A percentile compares a stretch with the other conserved stretches of the same genome.
Conservation (phyloP, 2,329 filamentous ascomycete genomes). For the Esteya vermicola region DNA sequence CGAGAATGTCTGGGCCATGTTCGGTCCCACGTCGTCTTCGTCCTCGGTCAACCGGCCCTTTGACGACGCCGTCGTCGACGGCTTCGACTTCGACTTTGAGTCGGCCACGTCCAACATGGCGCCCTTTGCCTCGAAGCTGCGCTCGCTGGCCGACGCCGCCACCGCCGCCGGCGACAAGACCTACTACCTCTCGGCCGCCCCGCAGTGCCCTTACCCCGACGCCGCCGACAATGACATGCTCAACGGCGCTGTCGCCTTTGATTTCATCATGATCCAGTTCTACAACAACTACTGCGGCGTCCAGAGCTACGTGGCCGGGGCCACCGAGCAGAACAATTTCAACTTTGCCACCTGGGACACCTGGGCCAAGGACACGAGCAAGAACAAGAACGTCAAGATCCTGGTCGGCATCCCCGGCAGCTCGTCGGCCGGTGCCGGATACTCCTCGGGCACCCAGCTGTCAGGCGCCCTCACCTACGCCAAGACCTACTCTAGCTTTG, state of each 20-base stretch:
- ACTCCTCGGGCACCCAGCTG: conserved; percentile 32
- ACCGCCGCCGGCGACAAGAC: conserved; percentile 29
- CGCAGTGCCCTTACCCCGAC: conserved; percentile 56
- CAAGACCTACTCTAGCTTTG: conserved; percentile 43
- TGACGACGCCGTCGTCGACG: conserved; percentile 50
- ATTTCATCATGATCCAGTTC: conserved; percentile 51
- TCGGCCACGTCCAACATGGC: conserved; percentile 42
- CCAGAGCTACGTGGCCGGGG: conserved; percentile 30
- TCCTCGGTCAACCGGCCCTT: conserved; percentile 47
- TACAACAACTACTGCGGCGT: conserved; percentile 57
- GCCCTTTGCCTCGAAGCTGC: conserved; percentile 44
- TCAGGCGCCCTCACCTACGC: conserved; percentile 35
- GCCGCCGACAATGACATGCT: conserved; percentile 42
- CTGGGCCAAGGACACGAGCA: conserved; percentile 44
- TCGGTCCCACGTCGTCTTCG: conserved; percentile 39
- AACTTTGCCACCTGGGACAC: conserved; percentile 51
- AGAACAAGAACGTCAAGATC: conserved; percentile 46
- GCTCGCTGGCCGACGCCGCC: conserved; percentile 37
- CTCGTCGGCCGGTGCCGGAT: conserved; percentile 39
- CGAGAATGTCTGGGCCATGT: conserved; percentile 53
- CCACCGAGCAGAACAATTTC: conserved; percentile 34
- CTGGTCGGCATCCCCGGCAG: conserved; percentile 47
- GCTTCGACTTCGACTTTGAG: conserved; percentile 69
- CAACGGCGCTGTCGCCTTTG: conserved; percentile 36
- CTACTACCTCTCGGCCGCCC: conserved; percentile 50